Conservation (phyloP, 2,329 filamentous ascomycete species). For the Paecilomyces variotii region DNA sequence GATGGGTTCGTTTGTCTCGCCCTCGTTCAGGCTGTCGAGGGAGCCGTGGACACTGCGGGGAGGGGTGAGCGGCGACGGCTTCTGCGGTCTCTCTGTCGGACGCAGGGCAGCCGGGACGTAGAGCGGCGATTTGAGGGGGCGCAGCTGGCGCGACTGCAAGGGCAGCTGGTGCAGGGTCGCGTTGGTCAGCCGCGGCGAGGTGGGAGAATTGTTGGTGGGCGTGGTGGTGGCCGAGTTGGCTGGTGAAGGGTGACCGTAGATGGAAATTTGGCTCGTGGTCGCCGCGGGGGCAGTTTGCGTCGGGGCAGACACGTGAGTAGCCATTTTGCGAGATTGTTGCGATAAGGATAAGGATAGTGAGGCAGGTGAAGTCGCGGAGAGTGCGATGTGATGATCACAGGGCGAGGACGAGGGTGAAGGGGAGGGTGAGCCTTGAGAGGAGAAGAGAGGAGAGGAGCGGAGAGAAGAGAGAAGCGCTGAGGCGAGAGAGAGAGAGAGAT, state of each 20-base stretch:
- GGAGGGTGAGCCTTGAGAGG: too few species aligned
- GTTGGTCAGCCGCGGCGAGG: conserved; percentile 40
- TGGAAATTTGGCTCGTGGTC: conserved; percentile 24
- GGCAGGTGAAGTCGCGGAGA: background rate
- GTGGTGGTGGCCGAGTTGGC: conserved; percentile 42
- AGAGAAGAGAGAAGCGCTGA: background rate
- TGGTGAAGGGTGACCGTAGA: conserved; percentile 36
- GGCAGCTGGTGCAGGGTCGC: conserved; percentile 28
- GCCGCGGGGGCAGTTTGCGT: conserved; percentile 7
- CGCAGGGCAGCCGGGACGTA: conserved; percentile 57
- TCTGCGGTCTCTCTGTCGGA: conserved; percentile 48
- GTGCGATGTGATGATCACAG: too few species aligned
- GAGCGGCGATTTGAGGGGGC: conserved; percentile 52
- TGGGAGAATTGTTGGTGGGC: conserved; percentile 47
- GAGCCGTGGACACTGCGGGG: conserved; percentile 49
- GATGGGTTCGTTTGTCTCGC: conserved; percentile 25
- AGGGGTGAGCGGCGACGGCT: conserved; percentile 38
- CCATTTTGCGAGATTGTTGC: conserved; percentile 5
- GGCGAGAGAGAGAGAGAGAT: background rate
- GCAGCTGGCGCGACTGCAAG: conserved; percentile 47
- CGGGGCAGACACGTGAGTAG: conserved; percentile 16
- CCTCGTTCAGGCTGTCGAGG: conserved; percentile 39
- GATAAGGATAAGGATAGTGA: background rate
- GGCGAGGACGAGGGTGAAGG: background rate
- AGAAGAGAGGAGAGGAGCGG: background rate